These are phyloP conservation scores for Pichia occidentalis DNA, from an alignment of 805 yeast species.

Conservation along the genomic window DNA sequence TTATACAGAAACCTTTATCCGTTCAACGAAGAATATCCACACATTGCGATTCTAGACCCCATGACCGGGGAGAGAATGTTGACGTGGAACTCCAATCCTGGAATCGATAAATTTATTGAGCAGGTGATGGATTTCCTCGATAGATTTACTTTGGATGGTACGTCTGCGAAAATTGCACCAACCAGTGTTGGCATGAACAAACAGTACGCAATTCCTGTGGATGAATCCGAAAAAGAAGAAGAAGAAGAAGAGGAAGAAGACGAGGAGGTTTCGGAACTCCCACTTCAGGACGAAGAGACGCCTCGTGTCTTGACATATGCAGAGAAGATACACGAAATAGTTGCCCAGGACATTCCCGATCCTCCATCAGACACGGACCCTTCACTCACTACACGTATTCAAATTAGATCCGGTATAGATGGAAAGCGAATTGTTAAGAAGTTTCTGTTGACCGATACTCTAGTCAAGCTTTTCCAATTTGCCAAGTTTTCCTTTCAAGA, in stretches of 20 bases:
- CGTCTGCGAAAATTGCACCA: slow-evolving; percentile 66
- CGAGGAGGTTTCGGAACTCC: slow-evolving; percentile 12
- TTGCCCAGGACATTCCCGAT: slow-evolving; percentile 44
- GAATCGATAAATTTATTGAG: slow-evolving; percentile 50
- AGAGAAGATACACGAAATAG: slow-evolving; percentile 15
- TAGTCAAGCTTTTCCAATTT: slow-evolving; percentile 54
- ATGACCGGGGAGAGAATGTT: slow-evolving; percentile 87
- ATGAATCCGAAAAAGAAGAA: slow-evolving; percentile 24
- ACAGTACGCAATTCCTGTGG: slow-evolving; percentile 32
- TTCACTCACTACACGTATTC: slow-evolving; percentile 63
- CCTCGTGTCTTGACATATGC: slow-evolving; percentile 15
- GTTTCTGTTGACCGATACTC: slow-evolving; percentile 53
- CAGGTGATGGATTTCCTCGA: slow-evolving; percentile 66
- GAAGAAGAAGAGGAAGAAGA: slow-evolving; percentile 29
- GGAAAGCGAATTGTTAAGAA: slow-evolving; percentile 78
- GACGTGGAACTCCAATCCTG: slow-evolving; percentile 70
- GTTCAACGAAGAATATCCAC: slow-evolving; percentile 64
- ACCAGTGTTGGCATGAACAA: slow-evolving; percentile 18
- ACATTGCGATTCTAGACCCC: slow-evolving; percentile 88
- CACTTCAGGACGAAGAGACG: slow-evolving; percentile 9
- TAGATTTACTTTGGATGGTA: slow-evolving; percentile 52
- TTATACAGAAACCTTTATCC: slow-evolving; percentile 70
- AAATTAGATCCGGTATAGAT: slow-evolving; percentile 71
- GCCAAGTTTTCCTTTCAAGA: slow-evolving; percentile 53
- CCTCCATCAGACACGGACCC: slow-evolving; percentile 47